Evolutionary conservation across 2,329 filamentous ascomycete species (phyloP).

Genomic region (Sclerotinia sclerotiorum): DNA sequence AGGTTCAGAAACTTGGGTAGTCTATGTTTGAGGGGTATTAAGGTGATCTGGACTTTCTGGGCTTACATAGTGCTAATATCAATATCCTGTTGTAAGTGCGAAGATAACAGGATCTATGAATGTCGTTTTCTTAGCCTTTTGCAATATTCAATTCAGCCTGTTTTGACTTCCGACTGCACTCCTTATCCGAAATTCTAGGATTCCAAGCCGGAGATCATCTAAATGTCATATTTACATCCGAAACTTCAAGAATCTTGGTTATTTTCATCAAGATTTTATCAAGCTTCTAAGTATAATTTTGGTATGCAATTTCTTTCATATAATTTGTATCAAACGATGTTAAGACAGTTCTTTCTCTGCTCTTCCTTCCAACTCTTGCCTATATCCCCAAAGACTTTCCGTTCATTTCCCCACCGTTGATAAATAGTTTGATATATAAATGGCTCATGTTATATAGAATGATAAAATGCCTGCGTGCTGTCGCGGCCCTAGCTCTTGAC

Average conservation of each 20-base stretch:
- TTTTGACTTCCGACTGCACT: neutral
- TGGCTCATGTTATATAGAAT: constrained; percentile 3
- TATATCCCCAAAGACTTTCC: neutral
- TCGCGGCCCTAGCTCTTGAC: neutral
- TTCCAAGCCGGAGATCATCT: neutral
- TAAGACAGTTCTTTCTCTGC: neutral
- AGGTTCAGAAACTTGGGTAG: constrained; percentile 6
- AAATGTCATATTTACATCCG: neutral
- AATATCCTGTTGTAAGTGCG: constrained; percentile 13
- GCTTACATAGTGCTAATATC: neutral
- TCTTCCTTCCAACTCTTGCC: neutral
- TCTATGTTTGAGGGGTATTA: neutral
- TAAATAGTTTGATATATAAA: neutral
- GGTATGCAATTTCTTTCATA: neutral
- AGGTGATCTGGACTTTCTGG: neutral
- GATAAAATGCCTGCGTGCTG: neutral
- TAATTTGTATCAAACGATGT: neutral
- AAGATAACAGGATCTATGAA: neutral
- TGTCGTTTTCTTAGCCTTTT: neutral
- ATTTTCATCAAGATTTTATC: no score
- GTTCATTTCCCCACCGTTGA: neutral
- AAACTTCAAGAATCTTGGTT: neutral
- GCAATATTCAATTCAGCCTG: neutral
- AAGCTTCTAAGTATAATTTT: neutral
- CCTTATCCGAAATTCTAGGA: neutral